A percentile compares a stretch with the other conserved stretches of the same genome.
Conservation (phyloP, 441 rosid genomes). For the Syzygium malaccense region DNA sequence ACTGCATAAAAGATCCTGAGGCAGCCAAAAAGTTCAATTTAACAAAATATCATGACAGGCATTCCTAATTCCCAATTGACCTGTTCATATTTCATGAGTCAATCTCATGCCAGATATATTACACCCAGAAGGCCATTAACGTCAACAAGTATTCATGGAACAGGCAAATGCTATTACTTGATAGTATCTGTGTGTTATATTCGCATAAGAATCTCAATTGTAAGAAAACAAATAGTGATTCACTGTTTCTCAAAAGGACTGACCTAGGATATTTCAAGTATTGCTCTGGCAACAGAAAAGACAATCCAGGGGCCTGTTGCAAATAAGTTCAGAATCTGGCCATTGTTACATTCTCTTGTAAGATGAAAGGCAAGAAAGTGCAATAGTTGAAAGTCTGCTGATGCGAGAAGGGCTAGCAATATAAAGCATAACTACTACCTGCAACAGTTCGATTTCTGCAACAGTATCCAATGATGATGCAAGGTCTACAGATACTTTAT, state of each 20-base stretch:
- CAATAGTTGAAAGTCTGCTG: constrained; percentile 4
- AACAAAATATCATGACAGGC: neutral
- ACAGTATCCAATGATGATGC: constrained; percentile 76
- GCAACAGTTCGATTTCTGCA: constrained; percentile 89
- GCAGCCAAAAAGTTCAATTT: neutral
- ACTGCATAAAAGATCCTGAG: neutral
- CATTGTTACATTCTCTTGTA: neutral
- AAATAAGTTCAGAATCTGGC: constrained; percentile 1
- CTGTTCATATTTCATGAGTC: neutral
- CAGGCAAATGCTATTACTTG: neutral
- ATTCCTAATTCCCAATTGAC: neutral
- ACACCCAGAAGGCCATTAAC: neutral
- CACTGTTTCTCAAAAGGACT: constrained; percentile 6
- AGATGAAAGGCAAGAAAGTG: neutral
- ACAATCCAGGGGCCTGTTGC: constrained; percentile 86
- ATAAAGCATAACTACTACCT: constrained; percentile 30
- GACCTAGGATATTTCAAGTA: constrained; percentile 89
- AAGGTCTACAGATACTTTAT: constrained; percentile 80
- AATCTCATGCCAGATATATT: neutral
- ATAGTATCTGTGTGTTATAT: neutral
- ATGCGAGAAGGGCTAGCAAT: neutral
- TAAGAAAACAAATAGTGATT: neutral
- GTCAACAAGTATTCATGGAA: neutral
- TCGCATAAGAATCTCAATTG: neutral
- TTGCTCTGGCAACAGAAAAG: constrained; percentile 81